Evolutionary conservation across 805 yeast species (phyloP).

Genomic region (Saccharomycopsis sp.): DNA sequence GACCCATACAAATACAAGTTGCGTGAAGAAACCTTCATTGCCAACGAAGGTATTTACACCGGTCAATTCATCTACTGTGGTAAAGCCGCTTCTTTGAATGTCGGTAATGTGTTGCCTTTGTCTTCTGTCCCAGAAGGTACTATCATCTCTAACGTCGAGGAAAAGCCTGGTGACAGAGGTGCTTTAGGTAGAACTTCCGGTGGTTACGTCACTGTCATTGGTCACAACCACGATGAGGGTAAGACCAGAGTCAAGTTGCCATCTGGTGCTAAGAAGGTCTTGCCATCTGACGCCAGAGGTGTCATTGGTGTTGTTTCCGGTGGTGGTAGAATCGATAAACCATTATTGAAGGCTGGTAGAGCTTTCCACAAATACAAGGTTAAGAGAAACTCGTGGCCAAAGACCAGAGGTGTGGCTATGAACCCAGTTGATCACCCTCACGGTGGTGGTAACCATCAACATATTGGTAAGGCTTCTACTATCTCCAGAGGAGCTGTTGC

Average conservation of each 20-base stretch:
- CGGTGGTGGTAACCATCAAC: constrained; percentile 99
- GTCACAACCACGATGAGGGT: constrained; percentile 99
- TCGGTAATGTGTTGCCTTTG: constrained; percentile 96
- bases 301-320: constrained; percentile 99
- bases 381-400: constrained; percentile 99
- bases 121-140: constrained; percentile 99
- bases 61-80: constrained; percentile 99
- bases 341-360: constrained; percentile 99
- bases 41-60: constrained; percentile 99
- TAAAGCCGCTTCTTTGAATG: constrained; percentile 94
- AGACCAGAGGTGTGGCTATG: constrained; percentile 99
- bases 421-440: constrained; percentile 99
- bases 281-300: constrained; percentile 97
- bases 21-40: constrained; percentile 98
- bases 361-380: constrained; percentile 99
- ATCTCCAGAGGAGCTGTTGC: constrained; percentile 99
- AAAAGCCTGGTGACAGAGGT: constrained; percentile 99
- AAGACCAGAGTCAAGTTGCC: constrained; percentile 99
- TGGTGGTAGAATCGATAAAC: constrained; percentile 99
- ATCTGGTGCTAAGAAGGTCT: constrained; percentile 97
- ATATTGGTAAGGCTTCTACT: constrained; percentile 99
- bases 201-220: constrained; percentile 97
- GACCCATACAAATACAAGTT: constrained; percentile 98
- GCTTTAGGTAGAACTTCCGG: constrained; percentile 99
- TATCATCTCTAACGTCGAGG: constrained; percentile 96